phyloP scores from a whole-genome alignment of 202 grass and related monocot genomes.

The Digitaria exilis region DNA sequence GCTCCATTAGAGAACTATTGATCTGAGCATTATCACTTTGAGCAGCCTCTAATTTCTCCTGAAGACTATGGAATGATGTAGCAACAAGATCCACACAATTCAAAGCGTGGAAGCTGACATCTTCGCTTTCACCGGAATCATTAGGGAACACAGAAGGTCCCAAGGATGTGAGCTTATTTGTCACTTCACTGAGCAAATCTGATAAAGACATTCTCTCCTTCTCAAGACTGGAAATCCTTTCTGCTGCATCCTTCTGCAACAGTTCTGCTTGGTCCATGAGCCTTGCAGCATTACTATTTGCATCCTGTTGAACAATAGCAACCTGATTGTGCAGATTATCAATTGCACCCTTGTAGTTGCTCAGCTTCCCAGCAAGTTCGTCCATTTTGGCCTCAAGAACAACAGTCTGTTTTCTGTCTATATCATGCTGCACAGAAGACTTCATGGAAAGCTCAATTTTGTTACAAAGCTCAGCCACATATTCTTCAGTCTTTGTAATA shows the following conservation, averaged over 20 bases:
- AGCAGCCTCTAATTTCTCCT: slow-evolving; percentile 58
- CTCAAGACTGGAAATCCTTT: slow-evolving; percentile 54
- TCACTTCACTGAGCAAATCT: slow-evolving; percentile 48
- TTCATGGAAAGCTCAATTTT: slow-evolving; percentile 44
- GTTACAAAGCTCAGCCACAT: slow-evolving; percentile 36
- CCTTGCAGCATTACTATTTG: slow-evolving; percentile 51
- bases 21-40: slow-evolving; percentile 56
- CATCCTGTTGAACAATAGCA: slow-evolving; percentile 52
- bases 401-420: slow-evolving; percentile 48
- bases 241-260: slow-evolving; percentile 68
- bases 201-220: slow-evolving; percentile 59
- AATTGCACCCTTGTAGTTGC: slow-evolving; percentile 60
- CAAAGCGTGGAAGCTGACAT: slow-evolving; percentile 40
- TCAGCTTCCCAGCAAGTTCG: slow-evolving; percentile 59
- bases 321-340: slow-evolving; percentile 65
- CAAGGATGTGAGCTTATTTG: slow-evolving; percentile 54
- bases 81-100: slow-evolving; percentile 56
- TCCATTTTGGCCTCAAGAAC: slow-evolving; percentile 66
- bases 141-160: slow-evolving; percentile 32
- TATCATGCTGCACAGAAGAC: slow-evolving; percentile 52
- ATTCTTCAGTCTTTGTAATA: slow-evolving; percentile 58
- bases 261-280: slow-evolving; percentile 59
- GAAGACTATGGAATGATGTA: slow-evolving; percentile 59
- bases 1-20: slow-evolving; percentile 48
- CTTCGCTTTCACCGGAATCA: slow-evolving; percentile 44